Conservation (phyloP, 768 basidiomycete species). For the Boletus huronensis region DNA sequence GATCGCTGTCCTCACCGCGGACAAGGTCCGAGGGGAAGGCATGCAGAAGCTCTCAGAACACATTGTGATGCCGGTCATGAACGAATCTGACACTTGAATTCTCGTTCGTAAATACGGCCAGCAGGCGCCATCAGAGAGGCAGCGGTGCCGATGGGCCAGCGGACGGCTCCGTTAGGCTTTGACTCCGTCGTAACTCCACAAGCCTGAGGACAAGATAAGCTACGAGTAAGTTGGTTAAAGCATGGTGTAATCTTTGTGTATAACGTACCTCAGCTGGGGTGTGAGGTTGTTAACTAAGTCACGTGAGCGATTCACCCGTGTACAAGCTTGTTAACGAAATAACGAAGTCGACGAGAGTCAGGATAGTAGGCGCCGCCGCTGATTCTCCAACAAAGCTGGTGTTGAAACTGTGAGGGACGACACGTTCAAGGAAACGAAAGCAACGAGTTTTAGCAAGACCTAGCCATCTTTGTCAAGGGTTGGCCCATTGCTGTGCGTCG, state of each 20-base stretch:
- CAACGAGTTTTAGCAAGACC: too few species aligned
- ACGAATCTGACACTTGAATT: neutral
- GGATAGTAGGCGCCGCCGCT: too few species aligned
- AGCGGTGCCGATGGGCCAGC: neutral
- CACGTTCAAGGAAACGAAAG: too few species aligned
- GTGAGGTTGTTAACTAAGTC: too few species aligned
- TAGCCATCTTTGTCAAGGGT: neutral
- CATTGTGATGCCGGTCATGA: neutral
- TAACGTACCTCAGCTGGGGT: too few species aligned
- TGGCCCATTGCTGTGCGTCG: neutral
- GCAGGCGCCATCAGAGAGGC: neutral
- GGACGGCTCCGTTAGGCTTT: neutral
- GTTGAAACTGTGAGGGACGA: neutral
- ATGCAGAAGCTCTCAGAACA: neutral
- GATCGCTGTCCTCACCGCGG: conserved; percentile 1
- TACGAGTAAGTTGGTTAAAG: too few species aligned
- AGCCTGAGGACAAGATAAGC: too few species aligned
- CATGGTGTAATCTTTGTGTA: too few species aligned
- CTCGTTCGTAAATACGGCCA: conserved; percentile 8
- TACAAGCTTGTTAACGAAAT: too few species aligned
- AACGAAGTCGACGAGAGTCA: too few species aligned
- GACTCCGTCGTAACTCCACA: neutral
- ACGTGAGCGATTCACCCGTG: too few species aligned
- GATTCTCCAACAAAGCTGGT: too few species aligned
- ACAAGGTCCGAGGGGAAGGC: conserved; percentile 5